Base-by-base conservation (phyloP, 129 eudicot genomes). In the Flaveria ramosissima region DNA sequence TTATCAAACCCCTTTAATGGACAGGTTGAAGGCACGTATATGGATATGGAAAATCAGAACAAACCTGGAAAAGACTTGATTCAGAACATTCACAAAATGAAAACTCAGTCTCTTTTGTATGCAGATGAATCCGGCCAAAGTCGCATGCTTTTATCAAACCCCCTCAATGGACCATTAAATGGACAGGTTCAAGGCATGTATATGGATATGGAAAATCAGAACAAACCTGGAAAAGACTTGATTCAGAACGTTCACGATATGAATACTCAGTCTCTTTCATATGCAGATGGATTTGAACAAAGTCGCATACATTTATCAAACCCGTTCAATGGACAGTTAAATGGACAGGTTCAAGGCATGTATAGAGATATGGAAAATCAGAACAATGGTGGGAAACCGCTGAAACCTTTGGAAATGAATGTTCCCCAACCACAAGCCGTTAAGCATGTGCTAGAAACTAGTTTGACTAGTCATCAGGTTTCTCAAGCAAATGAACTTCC, bases 391-490 rank as follows among this genome's bases (percentile, higher is more conserved):
- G 85, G 60, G 36, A 72, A 77, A 41, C 17, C 77, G 59, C 70
- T 63, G 46, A 77, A 80, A 45, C 46, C 78, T 74, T 56, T 50
- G 42, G 85, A 78, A 24, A 1, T 56, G 14, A 71, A 68, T 23
- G 70, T 30, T 50, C 46, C 68, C 26, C 84, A 67, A 62, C 51
- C 71, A 43, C 82, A 62, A 46, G 73, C 80, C 52, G 50, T 15
- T 9, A 77, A 51, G 48, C 57, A 42, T 10, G 50, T 45, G 16
- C 59, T 57, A 16, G 78, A 59, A 24, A 77, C 57, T 83, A 50
- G n/a, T 24, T 71, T 76, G 15, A 74, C 70, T 68, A 68, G 36
- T 78, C 83, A 83, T 45, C 87, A 69, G 66, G 70, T 23, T 72
- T 47, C 78, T 80, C 85, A 80, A 70, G 24, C 47, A 23, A 77